Base-by-base conservation (phyloP, 163 green algal genomes). In the Scenedesmus sp. region DNA sequence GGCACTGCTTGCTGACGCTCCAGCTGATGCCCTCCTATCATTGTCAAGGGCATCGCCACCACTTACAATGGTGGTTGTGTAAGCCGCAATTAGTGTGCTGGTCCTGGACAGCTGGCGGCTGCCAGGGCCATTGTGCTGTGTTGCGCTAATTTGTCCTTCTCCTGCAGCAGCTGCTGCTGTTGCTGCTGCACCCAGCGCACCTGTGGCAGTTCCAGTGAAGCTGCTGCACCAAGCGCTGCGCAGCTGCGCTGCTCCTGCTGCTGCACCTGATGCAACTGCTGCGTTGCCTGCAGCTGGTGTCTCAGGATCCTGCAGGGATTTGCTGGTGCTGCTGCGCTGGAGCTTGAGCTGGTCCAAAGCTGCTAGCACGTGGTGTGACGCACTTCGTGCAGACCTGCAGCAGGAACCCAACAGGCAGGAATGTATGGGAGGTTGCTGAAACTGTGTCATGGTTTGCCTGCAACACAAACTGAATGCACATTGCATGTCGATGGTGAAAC, bases 261-360 rank as follows among this genome's bases (percentile, higher is more conserved):
- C 86, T 90, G 52, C 57, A 62, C 2, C 87, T 74, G 87, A 26
- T 77, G 4, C 10, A 26, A n/a, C 18, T 74, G 67, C 10, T 66
- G 67, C 87, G 46, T 52, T 6, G 18, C 52, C 26, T 52, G 23
- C 15, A 76, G 66, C 59, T 8, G 8, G 4, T 4, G 52, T 4
- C 34, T 20, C 82, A 67, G 16, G 18, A 20, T 13, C 52, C 55
- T 66, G 54, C 23, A 66, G 18, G 55, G 18, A 34, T 23, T 52
- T 87, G 82, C 85, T 82, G 60, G 12, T 84, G 66, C 86, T 90
- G 86, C 86, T 90, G 62, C 60, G 84, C 84, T 89, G 84, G 34
- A 76, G 83, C 57, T 89, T 89, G n/a, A 89, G 84, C 62, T 59
- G 76, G 26, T 57, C 34, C 12, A 59, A 15, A 15, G 76, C 76